Conservation (phyloP, 305 asterid species). For the Fraxinus velutina region DNA sequence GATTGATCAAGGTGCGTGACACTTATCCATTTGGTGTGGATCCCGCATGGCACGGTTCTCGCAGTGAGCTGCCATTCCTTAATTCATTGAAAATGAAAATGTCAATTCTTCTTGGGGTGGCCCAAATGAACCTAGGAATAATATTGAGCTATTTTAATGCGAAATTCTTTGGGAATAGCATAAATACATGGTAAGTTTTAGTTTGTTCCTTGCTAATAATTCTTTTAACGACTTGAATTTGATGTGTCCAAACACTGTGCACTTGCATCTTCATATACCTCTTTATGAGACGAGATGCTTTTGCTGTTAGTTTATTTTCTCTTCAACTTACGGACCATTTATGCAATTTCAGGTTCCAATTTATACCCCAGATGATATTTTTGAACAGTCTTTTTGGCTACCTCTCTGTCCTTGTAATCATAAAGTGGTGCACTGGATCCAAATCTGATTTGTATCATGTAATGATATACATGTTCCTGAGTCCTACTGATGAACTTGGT, state of each 20-base stretch:
- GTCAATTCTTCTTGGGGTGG: slow-evolving; percentile 89
- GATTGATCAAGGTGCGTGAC: slow-evolving; percentile 72
- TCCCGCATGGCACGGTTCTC: slow-evolving; percentile 93
- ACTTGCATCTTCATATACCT: slow-evolving; percentile 15
- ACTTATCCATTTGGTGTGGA: slow-evolving; percentile 91
- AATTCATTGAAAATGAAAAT: slow-evolving; percentile 91
- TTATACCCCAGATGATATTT: slow-evolving; percentile 82
- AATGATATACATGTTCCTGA: slow-evolving; percentile 93
- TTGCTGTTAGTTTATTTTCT: slow-evolving; percentile 6
- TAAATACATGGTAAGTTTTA: slow-evolving; percentile 64
- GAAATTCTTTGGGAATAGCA: slow-evolving; percentile 60
- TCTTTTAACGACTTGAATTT: not conserved
- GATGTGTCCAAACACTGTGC: not conserved
- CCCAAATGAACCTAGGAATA: slow-evolving; percentile 94
- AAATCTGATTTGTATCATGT: slow-evolving; percentile 89
- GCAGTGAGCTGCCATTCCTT: slow-evolving; percentile 83
- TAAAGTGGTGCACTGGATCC: slow-evolving; percentile 89
- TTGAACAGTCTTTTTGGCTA: slow-evolving; percentile 83
- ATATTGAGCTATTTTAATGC: slow-evolving; percentile 79
- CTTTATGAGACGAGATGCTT: not conserved
- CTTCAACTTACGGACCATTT: slow-evolving; percentile 17
- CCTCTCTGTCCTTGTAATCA: slow-evolving; percentile 67
- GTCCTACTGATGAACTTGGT: slow-evolving; percentile 69
- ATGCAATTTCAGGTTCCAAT: slow-evolving; percentile 73
- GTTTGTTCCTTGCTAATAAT: slow-evolving; percentile 13